These are phyloP conservation scores for Huntiella abstrusa DNA, from an alignment of 2,329 filamentous ascomycete species.

Conservation along the genomic window DNA sequence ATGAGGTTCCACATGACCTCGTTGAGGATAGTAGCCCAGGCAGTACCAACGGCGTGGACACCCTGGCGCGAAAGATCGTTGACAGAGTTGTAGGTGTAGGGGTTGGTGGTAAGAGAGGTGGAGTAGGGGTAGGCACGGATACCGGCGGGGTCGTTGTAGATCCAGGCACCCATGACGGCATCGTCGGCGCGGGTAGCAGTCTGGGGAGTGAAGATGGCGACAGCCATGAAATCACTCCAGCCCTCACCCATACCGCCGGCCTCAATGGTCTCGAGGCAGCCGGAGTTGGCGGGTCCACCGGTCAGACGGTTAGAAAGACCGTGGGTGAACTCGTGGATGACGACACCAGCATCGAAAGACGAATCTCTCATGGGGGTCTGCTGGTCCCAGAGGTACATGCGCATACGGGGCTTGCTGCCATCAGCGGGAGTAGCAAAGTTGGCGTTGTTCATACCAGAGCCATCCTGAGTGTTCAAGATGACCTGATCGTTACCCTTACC, in stretches of 20 bases:
- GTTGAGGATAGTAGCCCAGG: constrained; percentile 34
- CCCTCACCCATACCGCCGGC: constrained; percentile 39
- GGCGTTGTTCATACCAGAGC: constrained; percentile 34
- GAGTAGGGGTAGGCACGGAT: constrained; percentile 33
- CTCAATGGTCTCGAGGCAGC: constrained; percentile 28
- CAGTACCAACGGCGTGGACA: constrained; percentile 30
- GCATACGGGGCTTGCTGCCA: constrained; percentile 32
- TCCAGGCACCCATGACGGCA: constrained; percentile 32
- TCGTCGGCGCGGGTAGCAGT: constrained; percentile 26
- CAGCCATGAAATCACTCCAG: constrained; percentile 38
- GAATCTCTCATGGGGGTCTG: constrained; percentile 31
- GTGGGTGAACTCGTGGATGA: constrained; percentile 41
- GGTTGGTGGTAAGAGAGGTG: constrained; percentile 29
- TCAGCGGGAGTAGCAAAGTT: constrained; percentile 37
- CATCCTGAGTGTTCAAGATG: constrained; percentile 38
- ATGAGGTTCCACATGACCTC: constrained; percentile 40
- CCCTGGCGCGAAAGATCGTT: constrained; percentile 18
- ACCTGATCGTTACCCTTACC: constrained; percentile 32
- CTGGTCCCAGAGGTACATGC: constrained; percentile 37
- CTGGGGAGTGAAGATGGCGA: constrained; percentile 27
- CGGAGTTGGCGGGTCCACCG: constrained; percentile 34
- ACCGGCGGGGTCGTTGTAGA: constrained; percentile 23
- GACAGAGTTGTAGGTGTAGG: constrained; percentile 27
- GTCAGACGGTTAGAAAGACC: constrained; percentile 38
- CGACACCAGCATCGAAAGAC: constrained; percentile 38